These are phyloP conservation scores for Fragaria iinumae DNA, from an alignment of 306 rosid genomes.

Conservation along the genomic window DNA sequence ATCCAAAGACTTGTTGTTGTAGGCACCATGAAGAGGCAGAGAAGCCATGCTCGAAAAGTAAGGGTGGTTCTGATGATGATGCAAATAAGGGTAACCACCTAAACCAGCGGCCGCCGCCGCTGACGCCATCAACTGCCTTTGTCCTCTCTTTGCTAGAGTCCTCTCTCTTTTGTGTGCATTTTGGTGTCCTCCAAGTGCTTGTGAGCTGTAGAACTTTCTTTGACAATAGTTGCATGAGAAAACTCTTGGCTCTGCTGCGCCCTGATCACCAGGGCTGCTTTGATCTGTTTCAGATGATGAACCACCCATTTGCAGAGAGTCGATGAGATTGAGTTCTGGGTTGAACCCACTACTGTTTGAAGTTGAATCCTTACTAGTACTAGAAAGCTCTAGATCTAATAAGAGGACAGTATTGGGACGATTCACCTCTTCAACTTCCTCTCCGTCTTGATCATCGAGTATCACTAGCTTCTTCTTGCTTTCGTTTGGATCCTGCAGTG, in stretches of 20 bases:
- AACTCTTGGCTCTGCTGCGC: conserved; percentile 32
- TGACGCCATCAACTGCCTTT: conserved; percentile 43
- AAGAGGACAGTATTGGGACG: conserved; percentile 19
- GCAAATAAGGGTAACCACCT: conserved; percentile 43
- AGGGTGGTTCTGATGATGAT: conserved; percentile 18
- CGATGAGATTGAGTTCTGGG: conserved; percentile 52
- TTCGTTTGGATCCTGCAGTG: conserved; percentile 42
- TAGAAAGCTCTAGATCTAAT: conserved; percentile 45
- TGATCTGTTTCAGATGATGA: conserved; percentile 19
- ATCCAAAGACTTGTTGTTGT: conserved; percentile 36
- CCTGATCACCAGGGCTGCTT: conserved; percentile 12
- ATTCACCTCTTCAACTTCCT: conserved; percentile 8
- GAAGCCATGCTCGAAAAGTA: conserved; percentile 42
- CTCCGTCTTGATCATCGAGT: conserved; percentile 18
- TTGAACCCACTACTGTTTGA: background rate
- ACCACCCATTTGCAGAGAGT: conserved; percentile 39
- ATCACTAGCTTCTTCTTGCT: conserved; percentile 32
- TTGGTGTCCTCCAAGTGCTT: conserved; percentile 91
- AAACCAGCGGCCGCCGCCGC: conserved; percentile 40
- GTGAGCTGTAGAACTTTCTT: conserved; percentile 75
- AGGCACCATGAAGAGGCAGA: conserved; percentile 44
- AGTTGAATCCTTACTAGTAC: conserved; percentile 12
- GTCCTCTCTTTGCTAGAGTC: conserved; percentile 63
- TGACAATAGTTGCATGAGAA: conserved; percentile 78
- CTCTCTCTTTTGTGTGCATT: conserved; percentile 89